phyloP scores from a whole-genome alignment of 73 alveolate species.

The Halteria grandinella region DNA sequence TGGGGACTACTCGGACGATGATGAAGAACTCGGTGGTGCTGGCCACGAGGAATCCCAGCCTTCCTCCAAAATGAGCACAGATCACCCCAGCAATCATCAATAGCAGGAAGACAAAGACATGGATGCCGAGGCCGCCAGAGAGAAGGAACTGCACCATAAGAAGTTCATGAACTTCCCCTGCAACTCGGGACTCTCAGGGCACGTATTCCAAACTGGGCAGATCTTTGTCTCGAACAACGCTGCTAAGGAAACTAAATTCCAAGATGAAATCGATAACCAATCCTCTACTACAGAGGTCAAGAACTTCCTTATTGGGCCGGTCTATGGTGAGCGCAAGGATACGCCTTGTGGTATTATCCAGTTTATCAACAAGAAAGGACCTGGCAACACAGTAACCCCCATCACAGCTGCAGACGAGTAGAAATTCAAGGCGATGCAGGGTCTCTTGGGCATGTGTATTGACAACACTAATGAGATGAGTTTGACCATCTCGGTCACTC shows the following conservation, averaged over 20 bases:
- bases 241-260: conserved; percentile 66
- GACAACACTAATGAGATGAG: conserved; percentile 73
- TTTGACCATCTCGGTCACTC: conserved; percentile 49
- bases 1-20: too few species aligned
- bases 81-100: too few species aligned
- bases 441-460: conserved; percentile 75
- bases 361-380: conserved; percentile 59
- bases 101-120: not conserved
- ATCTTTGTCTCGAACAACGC: conserved; percentile 62
- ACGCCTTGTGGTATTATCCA: conserved; percentile 70
- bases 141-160: conserved; percentile 38
- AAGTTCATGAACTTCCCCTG: conserved; percentile 69
- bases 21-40: too few species aligned
- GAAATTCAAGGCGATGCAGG: conserved; percentile 64
- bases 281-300: conserved; percentile 64
- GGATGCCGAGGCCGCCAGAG: conserved; percentile 6
- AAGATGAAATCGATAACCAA: conserved; percentile 69
- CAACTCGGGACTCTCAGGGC: conserved; percentile 67
- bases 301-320: conserved; percentile 76
- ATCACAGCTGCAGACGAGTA: conserved; percentile 51
- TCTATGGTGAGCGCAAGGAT: conserved; percentile 63
- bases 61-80: too few species aligned
- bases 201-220: conserved; percentile 63
- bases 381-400: too few species aligned
- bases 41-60: too few species aligned